Percentiles rank a stretch among this genome's conserved stretches.
Evolutionary conservation across 768 basidiomycete genomes (phyloP).

Genomic region (Epithele typhae): DNA sequence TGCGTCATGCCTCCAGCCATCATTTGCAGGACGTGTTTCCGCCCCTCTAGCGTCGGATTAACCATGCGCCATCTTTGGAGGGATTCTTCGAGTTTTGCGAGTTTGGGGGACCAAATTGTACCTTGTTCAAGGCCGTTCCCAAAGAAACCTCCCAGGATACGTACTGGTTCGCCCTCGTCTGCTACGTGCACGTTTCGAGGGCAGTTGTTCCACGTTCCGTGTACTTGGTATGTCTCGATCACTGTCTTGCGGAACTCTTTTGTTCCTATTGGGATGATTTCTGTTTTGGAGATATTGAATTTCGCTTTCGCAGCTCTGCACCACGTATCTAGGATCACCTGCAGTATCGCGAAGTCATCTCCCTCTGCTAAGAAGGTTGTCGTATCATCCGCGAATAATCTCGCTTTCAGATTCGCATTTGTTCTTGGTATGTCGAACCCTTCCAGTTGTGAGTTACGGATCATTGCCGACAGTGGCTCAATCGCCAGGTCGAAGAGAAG

Average conservation of each 20-base stretch:
- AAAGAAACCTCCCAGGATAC: not conserved
- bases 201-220: too few species aligned
- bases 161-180: not conserved
- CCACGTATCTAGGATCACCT: not conserved
- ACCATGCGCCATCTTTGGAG: too few species aligned
- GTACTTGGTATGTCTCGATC: too few species aligned
- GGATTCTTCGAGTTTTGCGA: too few species aligned
- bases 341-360: not conserved
- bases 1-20: too few species aligned
- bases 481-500: constrained; percentile 29
- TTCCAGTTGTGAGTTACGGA: constrained; percentile 12
- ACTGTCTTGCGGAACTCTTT: too few species aligned
- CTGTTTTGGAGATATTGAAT: not conserved
- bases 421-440: constrained; percentile 17
- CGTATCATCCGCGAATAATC: constrained; percentile 27
- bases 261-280: not conserved
- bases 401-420: constrained; percentile 3
- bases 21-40: too few species aligned
- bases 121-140: not conserved
- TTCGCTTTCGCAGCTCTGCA: not conserved
- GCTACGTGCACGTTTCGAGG: not conserved
- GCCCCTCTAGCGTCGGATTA: too few species aligned
- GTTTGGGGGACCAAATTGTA: too few species aligned
- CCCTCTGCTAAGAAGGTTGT: constrained; percentile 22
- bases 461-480: constrained; percentile 23